A percentile compares a stretch with the other conserved stretches of the same genome.
These are phyloP conservation scores for Melaleuca quinquenervia DNA, from an alignment of 345 rosid species.

Conservation along the genomic window DNA sequence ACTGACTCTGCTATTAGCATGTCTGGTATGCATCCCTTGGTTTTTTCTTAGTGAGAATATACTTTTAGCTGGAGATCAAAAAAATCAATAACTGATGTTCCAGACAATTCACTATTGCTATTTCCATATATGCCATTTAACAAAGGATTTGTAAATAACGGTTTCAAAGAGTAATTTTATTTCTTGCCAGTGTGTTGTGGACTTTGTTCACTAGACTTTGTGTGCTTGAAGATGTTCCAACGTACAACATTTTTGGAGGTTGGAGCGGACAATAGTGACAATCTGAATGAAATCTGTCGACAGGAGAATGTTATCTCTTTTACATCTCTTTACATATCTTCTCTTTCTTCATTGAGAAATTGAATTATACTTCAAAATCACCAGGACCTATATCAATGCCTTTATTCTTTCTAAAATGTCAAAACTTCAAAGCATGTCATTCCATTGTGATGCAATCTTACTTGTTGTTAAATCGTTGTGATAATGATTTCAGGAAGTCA, in stretches of 20 bases:
- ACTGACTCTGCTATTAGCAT: neutral
- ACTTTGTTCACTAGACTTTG: neutral
- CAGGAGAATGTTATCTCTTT: neutral
- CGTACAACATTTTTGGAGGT: accelerated
- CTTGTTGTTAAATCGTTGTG: neutral
- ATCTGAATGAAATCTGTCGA: accelerated
- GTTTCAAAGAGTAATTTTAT: no score
- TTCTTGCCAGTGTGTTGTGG: neutral
- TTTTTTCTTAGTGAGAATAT: accelerated
- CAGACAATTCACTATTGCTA: neutral
- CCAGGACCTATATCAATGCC: neutral
- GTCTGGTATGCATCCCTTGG: neutral
- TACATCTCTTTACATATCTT: neutral
- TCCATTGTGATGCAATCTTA: neutral
- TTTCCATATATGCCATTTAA: neutral
- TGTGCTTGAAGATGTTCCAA: accelerated
- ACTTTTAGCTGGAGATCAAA: neutral
- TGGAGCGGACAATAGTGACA: accelerated
- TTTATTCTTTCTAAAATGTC: neutral
- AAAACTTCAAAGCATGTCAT: neutral
- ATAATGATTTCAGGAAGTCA: constrained; percentile 56
- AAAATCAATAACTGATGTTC: neutral
- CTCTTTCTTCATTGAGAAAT: neutral
- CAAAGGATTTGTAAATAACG: neutral
- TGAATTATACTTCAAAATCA: accelerated